Evolutionary conservation across 2,329 filamentous ascomycete species (phyloP).

Genomic region (Colletotrichum somersetense): DNA sequence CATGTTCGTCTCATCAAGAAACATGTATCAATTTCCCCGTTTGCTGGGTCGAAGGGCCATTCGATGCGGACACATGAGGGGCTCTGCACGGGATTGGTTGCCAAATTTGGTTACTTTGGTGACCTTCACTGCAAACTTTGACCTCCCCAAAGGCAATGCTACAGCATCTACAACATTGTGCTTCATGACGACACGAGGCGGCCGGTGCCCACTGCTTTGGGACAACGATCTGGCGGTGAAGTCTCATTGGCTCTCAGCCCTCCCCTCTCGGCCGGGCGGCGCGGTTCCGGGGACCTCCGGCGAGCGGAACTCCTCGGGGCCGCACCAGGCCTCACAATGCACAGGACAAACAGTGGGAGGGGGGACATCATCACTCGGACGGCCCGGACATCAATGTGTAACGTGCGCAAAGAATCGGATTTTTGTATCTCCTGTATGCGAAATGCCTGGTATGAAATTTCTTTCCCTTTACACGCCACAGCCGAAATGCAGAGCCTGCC

Average conservation of each 20-base stretch:
- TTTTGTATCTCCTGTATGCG: conserved; percentile 59
- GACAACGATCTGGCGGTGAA: too few species aligned
- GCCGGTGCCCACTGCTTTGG: background rate
- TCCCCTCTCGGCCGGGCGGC: background rate
- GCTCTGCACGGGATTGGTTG: too few species aligned
- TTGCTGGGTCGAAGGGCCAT: too few species aligned
- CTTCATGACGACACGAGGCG: background rate
- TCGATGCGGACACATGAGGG: too few species aligned
- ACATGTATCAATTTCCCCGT: too few species aligned
- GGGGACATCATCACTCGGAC: background rate
- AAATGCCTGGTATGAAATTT: conserved; percentile 61
- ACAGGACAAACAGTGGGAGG: background rate
- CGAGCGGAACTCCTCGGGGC: background rate
- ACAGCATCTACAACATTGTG: too few species aligned
- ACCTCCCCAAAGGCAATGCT: background rate
- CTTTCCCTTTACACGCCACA: conserved; percentile 65
- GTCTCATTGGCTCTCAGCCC: background rate
- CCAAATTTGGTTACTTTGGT: too few species aligned
- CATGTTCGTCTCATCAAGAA: too few species aligned
- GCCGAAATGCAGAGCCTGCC: conserved; percentile 66
- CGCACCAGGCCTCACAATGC: background rate
- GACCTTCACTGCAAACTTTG: conserved; percentile 1
- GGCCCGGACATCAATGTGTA: background rate
- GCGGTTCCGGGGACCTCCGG: background rate
- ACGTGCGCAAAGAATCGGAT: conserved; percentile 44